These are phyloP conservation scores for Saturnispora mendoncae DNA, from an alignment of 805 yeast genomes.

Conservation along the genomic window DNA sequence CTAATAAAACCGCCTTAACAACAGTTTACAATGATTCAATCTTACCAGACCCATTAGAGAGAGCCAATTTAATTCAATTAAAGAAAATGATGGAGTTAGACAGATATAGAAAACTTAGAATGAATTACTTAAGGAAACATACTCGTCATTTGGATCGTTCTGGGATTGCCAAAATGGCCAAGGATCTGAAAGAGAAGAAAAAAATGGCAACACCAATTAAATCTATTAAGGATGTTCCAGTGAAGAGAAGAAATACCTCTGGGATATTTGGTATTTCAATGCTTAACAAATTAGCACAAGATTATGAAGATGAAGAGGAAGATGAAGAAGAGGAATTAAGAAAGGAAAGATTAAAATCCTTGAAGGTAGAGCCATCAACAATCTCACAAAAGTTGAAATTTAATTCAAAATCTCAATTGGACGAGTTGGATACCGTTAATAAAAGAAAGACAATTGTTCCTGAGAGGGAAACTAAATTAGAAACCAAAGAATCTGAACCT, in stretches of 20 bases:
- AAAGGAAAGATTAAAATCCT: background rate
- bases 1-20: background rate
- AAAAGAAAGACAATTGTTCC: constrained; percentile 11
- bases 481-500: background rate
- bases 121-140: constrained; percentile 32
- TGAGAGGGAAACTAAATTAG: background rate
- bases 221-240: constrained; percentile 14
- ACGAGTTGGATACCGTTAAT: constrained; percentile 14
- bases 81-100: constrained; percentile 33
- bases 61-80: constrained; percentile 26
- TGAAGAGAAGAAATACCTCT: constrained; percentile 18
- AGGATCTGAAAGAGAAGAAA: constrained; percentile 5
- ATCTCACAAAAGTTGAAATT: constrained; percentile 22
- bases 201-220: constrained; percentile 7
- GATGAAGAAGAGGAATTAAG: constrained; percentile 4
- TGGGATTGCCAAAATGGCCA: constrained; percentile 7
- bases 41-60: constrained; percentile 25
- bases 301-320: constrained; percentile 13
- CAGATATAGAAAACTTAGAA: constrained; percentile 41
- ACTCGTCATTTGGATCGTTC: constrained; percentile 20
- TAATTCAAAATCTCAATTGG: constrained; percentile 9
- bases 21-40: constrained; percentile 13
- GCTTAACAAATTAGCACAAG: constrained; percentile 13
- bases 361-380: constrained; percentile 5
- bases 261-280: constrained; percentile 21